Evolutionary conservation across 768 basidiomycete species (phyloP), one percentile per base, ranked within the genome.

Genomic region (Crucibulum laeve): DNA sequence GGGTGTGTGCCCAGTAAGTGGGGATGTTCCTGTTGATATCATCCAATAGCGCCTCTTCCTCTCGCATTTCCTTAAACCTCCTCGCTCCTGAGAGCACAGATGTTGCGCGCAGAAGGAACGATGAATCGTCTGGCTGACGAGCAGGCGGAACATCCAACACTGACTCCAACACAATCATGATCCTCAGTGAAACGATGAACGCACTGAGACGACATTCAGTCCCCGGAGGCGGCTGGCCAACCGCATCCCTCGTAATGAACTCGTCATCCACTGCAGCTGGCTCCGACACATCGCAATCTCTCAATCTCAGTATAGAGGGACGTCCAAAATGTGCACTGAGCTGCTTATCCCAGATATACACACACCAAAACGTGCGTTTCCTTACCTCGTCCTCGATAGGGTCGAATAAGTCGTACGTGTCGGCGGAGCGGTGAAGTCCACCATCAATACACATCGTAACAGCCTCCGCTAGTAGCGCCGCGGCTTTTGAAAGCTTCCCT

Each of bases 331-430:
- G 86, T 45, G 88, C 86, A 8, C 81, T 72, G 5, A 92, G 80
- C 56, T 94, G 92, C 65, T 96, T 95, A 65, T 96, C 93, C 93
- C 93, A 95, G 39, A 90, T 76, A 64, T 95, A 96, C 21, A 94
- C 90, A 46, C 90, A 90, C 91, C 92, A 96, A 62, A 96, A 96
- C 0, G 93, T 95, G 53, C 92, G 82, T 63, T 94, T 95, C 45
- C 93, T 79, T 22, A 92, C 82, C 60, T 95, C 91, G 47, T 88
- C 86, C 60, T 94, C 92, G 50, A 94, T 84, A 6, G 87, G 77
- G 63, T 92, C 85, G 60, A 96, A 95, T 40, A 89, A 73, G 57
- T 89, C 85, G 56, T 90, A 90, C 11, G 80, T 82, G 50, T 92
- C 90, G 0, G 87, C 84, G 30, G 82, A 86, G 40, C 92, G 84